phyloP scores from a whole-genome alignment of 768 basidiomycete genomes.

The Hypholoma fasciculare region DNA sequence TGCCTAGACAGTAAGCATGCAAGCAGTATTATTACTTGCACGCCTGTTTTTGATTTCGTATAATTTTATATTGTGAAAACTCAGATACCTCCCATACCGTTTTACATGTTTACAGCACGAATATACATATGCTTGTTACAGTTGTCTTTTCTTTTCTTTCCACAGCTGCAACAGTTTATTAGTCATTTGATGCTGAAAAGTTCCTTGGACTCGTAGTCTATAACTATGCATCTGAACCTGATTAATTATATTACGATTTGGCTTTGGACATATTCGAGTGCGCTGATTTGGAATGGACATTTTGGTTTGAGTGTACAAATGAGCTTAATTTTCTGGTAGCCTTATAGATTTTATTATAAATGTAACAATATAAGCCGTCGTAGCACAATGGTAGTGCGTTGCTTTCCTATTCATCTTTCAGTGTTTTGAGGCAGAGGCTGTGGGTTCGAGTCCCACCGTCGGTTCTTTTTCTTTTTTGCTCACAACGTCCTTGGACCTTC shows the following conservation, averaged over 20 bases:
- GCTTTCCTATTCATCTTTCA: conserved; percentile 14
- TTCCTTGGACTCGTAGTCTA: neutral
- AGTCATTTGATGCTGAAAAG: neutral
- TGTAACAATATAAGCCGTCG: conserved; percentile 9
- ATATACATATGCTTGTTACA: neutral
- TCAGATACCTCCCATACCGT: neutral
- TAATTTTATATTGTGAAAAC: neutral
- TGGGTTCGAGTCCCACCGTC: conserved; percentile 23
- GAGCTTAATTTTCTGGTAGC: too few relatives aligned
- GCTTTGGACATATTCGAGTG: too few relatives aligned
- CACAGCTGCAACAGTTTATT: neutral
- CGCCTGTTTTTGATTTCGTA: too few relatives aligned
- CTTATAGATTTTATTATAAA: too few relatives aligned
- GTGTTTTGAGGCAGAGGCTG: conserved; percentile 22
- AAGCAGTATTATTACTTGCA: too few relatives aligned
- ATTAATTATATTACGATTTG: too few relatives aligned
- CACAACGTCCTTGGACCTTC: too few relatives aligned
- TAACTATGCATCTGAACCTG: too few relatives aligned
- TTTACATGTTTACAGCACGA: neutral
- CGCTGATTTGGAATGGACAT: too few relatives aligned
- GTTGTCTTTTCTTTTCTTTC: neutral
- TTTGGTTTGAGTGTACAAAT: too few relatives aligned
- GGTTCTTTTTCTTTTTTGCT: neutral
- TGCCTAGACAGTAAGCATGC: too few relatives aligned
- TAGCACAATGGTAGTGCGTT: conserved; percentile 24